These are phyloP conservation scores for Aegle marmelos DNA, from an alignment of 345 rosid genomes.

Conservation along the genomic window DNA sequence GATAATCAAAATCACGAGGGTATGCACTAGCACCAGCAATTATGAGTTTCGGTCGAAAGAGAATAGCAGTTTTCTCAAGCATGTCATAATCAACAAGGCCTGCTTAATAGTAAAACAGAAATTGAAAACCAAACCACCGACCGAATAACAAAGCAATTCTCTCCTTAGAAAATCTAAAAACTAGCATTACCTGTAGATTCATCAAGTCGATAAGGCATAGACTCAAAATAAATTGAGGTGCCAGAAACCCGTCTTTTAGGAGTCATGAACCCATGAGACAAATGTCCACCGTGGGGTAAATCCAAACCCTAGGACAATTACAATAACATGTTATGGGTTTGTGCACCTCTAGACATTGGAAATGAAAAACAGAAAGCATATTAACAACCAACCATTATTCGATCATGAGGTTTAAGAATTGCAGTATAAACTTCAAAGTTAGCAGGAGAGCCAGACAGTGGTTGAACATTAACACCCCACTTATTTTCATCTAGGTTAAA, in stretches of 20 bases:
- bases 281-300: conserved; percentile 89
- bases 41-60: conserved; percentile 89
- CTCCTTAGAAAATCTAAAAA: neutral
- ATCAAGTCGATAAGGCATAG: conserved; percentile 93
- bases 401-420: conserved; percentile 79
- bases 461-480: conserved; percentile 98
- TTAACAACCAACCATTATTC: conserved; percentile 59
- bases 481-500: conserved; percentile 66
- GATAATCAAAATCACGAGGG: conserved; percentile 90
- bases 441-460: conserved; percentile 96
- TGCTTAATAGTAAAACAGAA: conserved; percentile 29
- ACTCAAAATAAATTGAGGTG: conserved; percentile 90
- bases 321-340: conserved; percentile 9
- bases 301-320: conserved; percentile 63
- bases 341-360: neutral
- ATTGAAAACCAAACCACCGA: conserved; percentile 2
- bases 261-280: conserved; percentile 98
- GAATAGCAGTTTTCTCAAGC: conserved; percentile 87
- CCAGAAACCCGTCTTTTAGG: conserved; percentile 89
- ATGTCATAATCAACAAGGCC: conserved; percentile 84
- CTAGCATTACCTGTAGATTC: conserved; percentile 69
- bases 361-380: neutral
- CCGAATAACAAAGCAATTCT: neutral
- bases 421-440: conserved; percentile 97
- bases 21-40: conserved; percentile 98